These are phyloP conservation scores for Leishmania gerbilli DNA, from an alignment of 208 protist species.

Conservation along the genomic window DNA sequence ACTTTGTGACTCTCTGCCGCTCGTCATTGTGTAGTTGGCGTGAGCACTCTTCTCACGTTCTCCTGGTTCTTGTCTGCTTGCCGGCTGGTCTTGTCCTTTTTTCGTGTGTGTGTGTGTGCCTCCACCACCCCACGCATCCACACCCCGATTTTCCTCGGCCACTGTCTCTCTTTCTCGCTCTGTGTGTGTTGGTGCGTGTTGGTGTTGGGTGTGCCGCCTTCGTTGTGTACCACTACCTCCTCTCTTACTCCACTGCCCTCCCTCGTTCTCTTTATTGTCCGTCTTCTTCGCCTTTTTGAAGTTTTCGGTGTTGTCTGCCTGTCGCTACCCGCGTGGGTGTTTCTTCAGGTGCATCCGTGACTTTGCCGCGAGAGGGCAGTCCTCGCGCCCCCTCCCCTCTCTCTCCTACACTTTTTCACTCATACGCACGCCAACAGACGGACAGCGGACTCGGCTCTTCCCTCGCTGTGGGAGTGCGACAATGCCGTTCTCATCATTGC, in stretches of 20 bases:
- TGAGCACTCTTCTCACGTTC: not conserved
- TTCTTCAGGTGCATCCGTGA: not conserved
- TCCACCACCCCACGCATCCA: not conserved
- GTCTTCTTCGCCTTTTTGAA: not conserved
- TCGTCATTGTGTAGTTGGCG: not conserved
- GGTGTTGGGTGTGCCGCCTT: not conserved
- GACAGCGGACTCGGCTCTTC: not conserved
- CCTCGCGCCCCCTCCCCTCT: not conserved
- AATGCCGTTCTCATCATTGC: constrained; percentile 21
- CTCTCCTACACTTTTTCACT: not conserved
- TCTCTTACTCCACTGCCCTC: constrained; percentile 1
- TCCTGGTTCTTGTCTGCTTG: too few species aligned
- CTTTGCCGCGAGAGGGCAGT: not conserved
- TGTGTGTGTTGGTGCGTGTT: not conserved
- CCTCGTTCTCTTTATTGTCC: not conserved
- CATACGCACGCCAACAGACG: not conserved
- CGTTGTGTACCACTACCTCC: constrained; percentile 3
- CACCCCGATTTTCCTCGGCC: not conserved
- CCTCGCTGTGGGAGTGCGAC: not conserved
- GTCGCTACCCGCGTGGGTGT: not conserved
- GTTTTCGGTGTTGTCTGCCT: constrained; percentile 9
- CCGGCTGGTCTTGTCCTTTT: not conserved
- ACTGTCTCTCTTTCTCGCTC: not conserved
- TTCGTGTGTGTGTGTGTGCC: not conserved
- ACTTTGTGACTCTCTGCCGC: not conserved